Evolutionary conservation across 768 basidiomycete species (phyloP).

Genomic region (Clathrus columnatus): DNA sequence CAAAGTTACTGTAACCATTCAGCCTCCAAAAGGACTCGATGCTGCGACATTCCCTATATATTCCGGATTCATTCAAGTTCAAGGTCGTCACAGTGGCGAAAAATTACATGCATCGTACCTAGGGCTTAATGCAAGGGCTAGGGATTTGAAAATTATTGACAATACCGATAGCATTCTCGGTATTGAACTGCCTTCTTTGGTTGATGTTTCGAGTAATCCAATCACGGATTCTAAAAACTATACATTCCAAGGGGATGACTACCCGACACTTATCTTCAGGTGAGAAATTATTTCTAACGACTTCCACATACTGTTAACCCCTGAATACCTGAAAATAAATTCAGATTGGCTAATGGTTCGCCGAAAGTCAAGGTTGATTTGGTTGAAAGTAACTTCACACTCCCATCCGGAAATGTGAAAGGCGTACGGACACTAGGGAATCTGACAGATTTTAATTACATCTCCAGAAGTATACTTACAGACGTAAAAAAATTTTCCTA

Average conservation of each 20-base stretch:
- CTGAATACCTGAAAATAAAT: too few species aligned
- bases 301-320: not conserved
- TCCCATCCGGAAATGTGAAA: constrained; percentile 32
- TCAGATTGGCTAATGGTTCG: constrained; percentile 41
- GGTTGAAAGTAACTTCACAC: constrained; percentile 32
- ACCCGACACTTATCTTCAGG: constrained; percentile 35
- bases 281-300: constrained; percentile 13
- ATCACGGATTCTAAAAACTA: constrained; percentile 35
- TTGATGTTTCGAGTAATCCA: constrained; percentile 32
- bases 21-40: constrained; percentile 35
- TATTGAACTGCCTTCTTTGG: constrained; percentile 32
- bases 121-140: constrained; percentile 34
- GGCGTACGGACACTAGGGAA: constrained; percentile 42
- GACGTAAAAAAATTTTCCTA: too few species aligned
- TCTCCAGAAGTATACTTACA: constrained; percentile 36
- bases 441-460: constrained; percentile 37
- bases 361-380: constrained; percentile 39
- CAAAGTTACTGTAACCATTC: constrained; percentile 36
- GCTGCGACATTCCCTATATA: constrained; percentile 43
- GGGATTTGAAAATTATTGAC: constrained; percentile 43
- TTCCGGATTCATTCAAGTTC: constrained; percentile 45
- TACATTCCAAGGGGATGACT: constrained; percentile 35
- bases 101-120: constrained; percentile 38
- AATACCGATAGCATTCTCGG: constrained; percentile 41
- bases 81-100: constrained; percentile 23